Percentiles rank a stretch among this genome's conserved stretches.
phyloP scores from a whole-genome alignment of 1,139 yeast species.

The Geotrichum fermentans region DNA sequence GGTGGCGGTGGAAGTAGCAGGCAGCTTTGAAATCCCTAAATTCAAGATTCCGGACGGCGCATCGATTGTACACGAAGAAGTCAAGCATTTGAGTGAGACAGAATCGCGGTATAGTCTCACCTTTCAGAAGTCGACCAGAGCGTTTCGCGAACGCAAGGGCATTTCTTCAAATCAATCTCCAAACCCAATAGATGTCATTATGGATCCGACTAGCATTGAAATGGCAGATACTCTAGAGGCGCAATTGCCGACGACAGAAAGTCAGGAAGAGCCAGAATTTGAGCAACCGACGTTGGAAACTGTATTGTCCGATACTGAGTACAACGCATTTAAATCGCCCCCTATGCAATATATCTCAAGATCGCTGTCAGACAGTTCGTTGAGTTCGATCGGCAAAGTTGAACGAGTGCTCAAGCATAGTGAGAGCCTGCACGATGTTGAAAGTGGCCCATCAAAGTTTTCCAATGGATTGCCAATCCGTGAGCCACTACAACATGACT shows the following conservation, averaged over 20 bases:
- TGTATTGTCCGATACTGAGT: conserved; percentile 12
- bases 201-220: conserved; percentile 9
- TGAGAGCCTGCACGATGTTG: conserved; percentile 15
- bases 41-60: conserved; percentile 28
- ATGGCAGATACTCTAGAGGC: background rate
- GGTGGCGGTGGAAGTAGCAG: conserved; percentile 26
- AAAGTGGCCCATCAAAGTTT: background rate
- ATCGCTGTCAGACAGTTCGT: conserved; percentile 11
- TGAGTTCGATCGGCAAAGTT: conserved; percentile 6
- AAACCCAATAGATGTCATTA: conserved; percentile 2
- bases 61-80: conserved; percentile 25
- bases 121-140: conserved; percentile 25
- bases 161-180: conserved; percentile 8
- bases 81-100: conserved; percentile 16
- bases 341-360: conserved; percentile 1
- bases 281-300: conserved; percentile 5
- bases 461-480: conserved; percentile 1
- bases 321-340: background rate
- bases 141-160: conserved; percentile 27
- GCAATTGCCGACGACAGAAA: background rate
- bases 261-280: conserved; percentile 1
- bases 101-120: conserved; percentile 24
- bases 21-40: conserved; percentile 21
- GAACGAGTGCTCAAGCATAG: conserved; percentile 15
- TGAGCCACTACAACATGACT: background rate